These are phyloP conservation scores for Athelia sp. DNA, from an alignment of 1,284 basidiomycete genomes.

Conservation along the genomic window DNA sequence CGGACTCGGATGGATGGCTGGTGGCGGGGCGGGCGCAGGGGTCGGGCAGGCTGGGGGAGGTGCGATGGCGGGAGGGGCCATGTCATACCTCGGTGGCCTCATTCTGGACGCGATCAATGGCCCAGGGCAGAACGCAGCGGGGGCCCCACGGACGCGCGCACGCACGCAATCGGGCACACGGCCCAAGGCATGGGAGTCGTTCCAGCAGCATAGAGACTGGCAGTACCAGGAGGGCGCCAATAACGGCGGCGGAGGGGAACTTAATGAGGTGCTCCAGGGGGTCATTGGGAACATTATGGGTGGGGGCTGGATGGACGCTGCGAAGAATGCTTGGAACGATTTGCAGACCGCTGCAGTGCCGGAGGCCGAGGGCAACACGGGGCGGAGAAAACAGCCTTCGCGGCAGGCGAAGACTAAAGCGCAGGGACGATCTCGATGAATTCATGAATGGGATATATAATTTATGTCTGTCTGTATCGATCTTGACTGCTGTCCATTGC, in stretches of 20 bases:
- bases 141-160: slow-evolving; percentile 21
- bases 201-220: slow-evolving; percentile 55
- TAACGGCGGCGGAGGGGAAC: slow-evolving; percentile 27
- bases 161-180: slow-evolving; percentile 21
- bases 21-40: slow-evolving; percentile 27
- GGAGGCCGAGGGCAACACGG: slow-evolving; percentile 10
- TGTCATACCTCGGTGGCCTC: slow-evolving; percentile 27
- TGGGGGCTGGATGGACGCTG: slow-evolving; percentile 39
- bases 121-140: slow-evolving; percentile 25
- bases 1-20: slow-evolving; percentile 48
- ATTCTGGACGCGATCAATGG: slow-evolving; percentile 42
- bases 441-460: no score
- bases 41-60: slow-evolving; percentile 28
- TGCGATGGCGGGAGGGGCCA: slow-evolving; percentile 22
- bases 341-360: slow-evolving; percentile 12
- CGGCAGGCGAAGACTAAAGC: slow-evolving; percentile 2
- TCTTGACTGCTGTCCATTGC: no score
- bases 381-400: neutral
- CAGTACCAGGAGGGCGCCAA: slow-evolving; percentile 38
- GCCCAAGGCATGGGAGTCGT: slow-evolving; percentile 65
- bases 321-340: slow-evolving; percentile 26
- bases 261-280: slow-evolving; percentile 32
- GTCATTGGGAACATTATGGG: slow-evolving; percentile 31
- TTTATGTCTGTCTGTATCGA: no score
- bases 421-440: slow-evolving; percentile 7